phyloP scores from a whole-genome alignment of 176 grass and related monocot species.

The Oropetium thomaeum region DNA sequence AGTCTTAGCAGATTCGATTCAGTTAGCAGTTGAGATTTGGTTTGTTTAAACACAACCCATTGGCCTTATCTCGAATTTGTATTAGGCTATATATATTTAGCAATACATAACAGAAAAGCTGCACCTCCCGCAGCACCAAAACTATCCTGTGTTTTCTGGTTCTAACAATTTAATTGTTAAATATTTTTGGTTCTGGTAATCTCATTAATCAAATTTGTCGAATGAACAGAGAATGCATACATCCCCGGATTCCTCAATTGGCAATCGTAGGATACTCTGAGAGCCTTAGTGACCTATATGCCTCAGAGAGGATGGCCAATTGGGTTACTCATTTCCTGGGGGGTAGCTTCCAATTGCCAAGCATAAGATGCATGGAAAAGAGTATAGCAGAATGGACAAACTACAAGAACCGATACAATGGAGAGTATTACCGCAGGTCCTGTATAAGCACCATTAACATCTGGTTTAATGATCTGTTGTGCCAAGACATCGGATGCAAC shows the following conservation, averaged over 20 bases:
- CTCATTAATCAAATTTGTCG: conserved; percentile 13
- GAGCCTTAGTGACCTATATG: conserved; percentile 62
- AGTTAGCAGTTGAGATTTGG: too few species aligned
- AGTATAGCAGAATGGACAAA: conserved; percentile 65
- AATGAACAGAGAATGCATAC: conserved; percentile 66
- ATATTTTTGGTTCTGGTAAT: neutral
- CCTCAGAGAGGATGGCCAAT: conserved; percentile 64
- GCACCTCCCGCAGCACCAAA: too few species aligned
- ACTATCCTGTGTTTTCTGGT: too few species aligned
- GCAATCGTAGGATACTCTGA: conserved; percentile 80
- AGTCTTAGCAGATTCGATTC: too few species aligned
- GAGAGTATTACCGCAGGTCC: conserved; percentile 50
- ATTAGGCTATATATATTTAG: too few species aligned
- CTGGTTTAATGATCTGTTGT: conserved; percentile 78
- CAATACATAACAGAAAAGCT: too few species aligned
- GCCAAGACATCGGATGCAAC: conserved; percentile 70
- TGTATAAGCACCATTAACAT: conserved; percentile 71
- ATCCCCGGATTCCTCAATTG: conserved; percentile 71
- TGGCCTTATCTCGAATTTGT: too few species aligned
- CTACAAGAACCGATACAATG: conserved; percentile 60
- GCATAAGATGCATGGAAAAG: conserved; percentile 75
- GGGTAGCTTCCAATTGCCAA: conserved; percentile 53
- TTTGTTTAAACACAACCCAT: too few species aligned
- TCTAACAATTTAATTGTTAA: conserved; percentile 23
- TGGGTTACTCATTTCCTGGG: conserved; percentile 69